phyloP scores from a whole-genome alignment of 495 filamentous ascomycete genomes.

The Trypethelium eluteriae region DNA sequence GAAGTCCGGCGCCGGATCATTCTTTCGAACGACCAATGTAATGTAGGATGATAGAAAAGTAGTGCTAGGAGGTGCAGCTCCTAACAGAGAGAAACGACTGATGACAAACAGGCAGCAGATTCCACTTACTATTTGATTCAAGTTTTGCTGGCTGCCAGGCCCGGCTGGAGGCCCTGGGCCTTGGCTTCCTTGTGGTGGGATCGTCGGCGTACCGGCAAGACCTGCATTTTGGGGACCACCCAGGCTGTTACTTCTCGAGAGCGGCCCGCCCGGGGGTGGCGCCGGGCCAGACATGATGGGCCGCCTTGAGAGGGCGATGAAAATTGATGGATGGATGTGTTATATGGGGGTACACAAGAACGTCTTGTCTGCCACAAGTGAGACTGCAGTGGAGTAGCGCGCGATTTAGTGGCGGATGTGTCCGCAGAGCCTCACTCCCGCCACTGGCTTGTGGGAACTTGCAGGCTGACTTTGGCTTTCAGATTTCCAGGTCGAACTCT shows the following conservation, averaged over 20 bases:
- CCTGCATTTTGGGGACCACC: conserved; percentile 21
- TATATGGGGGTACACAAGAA: not conserved
- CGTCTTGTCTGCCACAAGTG: not conserved
- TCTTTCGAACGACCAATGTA: not conserved
- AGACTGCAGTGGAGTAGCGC: conserved; percentile 1
- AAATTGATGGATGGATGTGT: not conserved
- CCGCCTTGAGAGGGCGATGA: not conserved
- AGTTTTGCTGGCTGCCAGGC: conserved; percentile 61
- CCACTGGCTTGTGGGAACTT: too few species aligned
- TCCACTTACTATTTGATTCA: conserved; percentile 84
- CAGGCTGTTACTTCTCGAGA: conserved; percentile 22
- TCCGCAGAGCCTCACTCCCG: conserved; percentile 1
- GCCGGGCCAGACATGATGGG: conserved; percentile 10
- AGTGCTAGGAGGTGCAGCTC: not conserved
- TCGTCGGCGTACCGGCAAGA: conserved; percentile 31
- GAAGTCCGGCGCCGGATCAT: too few species aligned
- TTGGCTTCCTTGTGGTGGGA: conserved; percentile 44
- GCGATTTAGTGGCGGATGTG: not conserved
- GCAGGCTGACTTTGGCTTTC: too few species aligned
- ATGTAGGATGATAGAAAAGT: not conserved
- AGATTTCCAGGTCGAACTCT: too few species aligned
- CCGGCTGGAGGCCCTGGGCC: conserved; percentile 20
- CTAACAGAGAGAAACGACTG: not conserved
- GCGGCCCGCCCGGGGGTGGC: conserved; percentile 22
- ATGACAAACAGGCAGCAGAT: conserved; percentile 9